A percentile compares a stretch with the other conserved stretches of the same genome.
Evolutionary conservation across 257 asterid species (phyloP).

Genomic region (Solanum microdontum): DNA sequence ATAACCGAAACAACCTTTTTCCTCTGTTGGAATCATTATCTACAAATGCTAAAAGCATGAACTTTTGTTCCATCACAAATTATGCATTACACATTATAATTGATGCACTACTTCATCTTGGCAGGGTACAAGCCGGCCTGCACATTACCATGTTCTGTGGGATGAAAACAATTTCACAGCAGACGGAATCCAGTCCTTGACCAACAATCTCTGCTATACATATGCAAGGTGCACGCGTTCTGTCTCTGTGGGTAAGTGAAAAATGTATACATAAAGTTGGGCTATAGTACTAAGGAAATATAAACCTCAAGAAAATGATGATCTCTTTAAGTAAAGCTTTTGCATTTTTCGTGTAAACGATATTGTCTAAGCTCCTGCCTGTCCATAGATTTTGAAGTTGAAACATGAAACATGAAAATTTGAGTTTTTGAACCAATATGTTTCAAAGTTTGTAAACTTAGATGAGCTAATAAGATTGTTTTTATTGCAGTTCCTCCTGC

Average conservation of each 20-base stretch:
- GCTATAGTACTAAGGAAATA: not conserved
- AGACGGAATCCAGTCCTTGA: constrained; percentile 86
- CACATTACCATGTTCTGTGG: constrained; percentile 98
- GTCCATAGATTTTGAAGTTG: not conserved
- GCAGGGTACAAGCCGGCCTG: constrained; percentile 97
- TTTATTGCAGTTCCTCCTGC: constrained; percentile 80
- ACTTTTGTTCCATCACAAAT: not conserved
- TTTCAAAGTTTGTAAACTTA: not conserved
- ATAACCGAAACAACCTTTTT: not conserved
- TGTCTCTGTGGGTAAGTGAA: constrained; percentile 77
- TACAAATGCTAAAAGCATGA: not conserved
- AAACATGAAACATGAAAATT: not conserved
- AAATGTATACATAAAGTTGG: not conserved
- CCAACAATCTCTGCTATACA: constrained; percentile 92
- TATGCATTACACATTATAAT: not conserved
- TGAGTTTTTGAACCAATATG: not conserved
- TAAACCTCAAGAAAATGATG: not conserved
- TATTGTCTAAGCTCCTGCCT: not conserved
- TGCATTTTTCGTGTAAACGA: not conserved
- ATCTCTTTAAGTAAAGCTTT: not conserved
- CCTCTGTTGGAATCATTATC: not conserved
- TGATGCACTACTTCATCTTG: not conserved
- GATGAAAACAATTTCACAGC: constrained; percentile 96
- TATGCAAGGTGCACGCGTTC: constrained; percentile 98
- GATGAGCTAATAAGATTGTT: not conserved